phyloP scores from a whole-genome alignment of 2,329 filamentous ascomycete species.

The Fusarium tanahbumbuense region DNA sequence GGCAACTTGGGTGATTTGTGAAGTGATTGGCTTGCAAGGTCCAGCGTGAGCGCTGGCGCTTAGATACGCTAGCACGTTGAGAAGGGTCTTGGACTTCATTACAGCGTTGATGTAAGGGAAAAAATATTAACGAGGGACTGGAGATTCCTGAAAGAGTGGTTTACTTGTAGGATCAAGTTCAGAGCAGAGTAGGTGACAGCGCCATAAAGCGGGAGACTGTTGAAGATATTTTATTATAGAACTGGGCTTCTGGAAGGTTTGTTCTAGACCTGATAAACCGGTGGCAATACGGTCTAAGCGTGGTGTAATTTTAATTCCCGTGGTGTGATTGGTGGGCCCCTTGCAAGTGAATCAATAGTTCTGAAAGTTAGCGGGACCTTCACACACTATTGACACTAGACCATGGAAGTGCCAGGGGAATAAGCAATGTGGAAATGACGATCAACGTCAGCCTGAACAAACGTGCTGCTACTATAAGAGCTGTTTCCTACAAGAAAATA shows the following conservation, averaged over 20 bases:
- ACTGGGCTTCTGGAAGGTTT: neutral
- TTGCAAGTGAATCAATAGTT: constrained; percentile 6
- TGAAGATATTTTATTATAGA: neutral
- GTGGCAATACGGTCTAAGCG: rapidly evolving
- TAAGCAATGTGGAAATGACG: neutral
- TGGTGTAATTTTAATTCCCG: neutral
- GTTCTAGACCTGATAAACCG: neutral
- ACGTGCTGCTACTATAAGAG: rapidly evolving
- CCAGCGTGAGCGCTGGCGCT: neutral
- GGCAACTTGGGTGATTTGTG: neutral
- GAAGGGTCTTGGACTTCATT: constrained; percentile 4
- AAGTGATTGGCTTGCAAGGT: constrained; percentile 13
- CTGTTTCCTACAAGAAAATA: neutral
- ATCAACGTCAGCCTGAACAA: neutral
- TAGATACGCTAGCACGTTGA: neutral
- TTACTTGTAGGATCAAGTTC: neutral
- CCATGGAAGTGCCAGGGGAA: neutral
- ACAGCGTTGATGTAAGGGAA: neutral
- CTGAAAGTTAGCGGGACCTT: neutral
- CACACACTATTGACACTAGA: neutral
- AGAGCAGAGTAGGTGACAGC: neutral
- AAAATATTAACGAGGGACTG: neutral
- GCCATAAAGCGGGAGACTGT: neutral
- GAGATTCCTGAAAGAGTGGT: neutral
- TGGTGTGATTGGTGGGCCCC: constrained; percentile 1